Conservation (phyloP, 192 early-diverging fungal genomes). For the Spinellus fusiger region DNA sequence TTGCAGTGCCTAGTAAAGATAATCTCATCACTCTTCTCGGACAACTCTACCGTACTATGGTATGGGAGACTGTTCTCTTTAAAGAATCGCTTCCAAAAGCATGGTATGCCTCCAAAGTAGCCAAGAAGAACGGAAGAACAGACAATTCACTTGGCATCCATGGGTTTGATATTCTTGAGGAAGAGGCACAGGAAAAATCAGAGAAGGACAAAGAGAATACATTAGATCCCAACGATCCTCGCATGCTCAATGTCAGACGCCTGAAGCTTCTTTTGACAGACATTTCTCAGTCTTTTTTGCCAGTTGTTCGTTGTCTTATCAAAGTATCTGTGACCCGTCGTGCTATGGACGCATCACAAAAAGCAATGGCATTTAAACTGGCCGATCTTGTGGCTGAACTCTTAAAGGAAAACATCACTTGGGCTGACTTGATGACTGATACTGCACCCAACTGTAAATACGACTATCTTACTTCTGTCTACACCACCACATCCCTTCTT, state of each 20-base stretch:
- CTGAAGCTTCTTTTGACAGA: constrained; percentile 62
- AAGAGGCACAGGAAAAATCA: too few species aligned
- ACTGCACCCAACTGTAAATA: constrained; percentile 30
- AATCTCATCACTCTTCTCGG: constrained; percentile 47
- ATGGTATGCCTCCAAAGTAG: constrained; percentile 58
- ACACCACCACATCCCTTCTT: constrained; percentile 47
- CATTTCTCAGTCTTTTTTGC: constrained; percentile 55
- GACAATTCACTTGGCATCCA: neutral
- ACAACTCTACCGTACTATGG: constrained; percentile 55
- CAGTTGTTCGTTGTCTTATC: constrained; percentile 60
- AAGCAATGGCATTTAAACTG: constrained; percentile 48
- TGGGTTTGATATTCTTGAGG: neutral
- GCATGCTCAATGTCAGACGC: constrained; percentile 59
- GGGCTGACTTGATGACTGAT: neutral
- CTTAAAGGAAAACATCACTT: constrained; percentile 47
- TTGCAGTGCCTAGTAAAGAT: constrained; percentile 39
- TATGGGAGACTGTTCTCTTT: constrained; percentile 59
- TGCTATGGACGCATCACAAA: constrained; percentile 39
- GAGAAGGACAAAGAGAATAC: constrained; percentile 6
- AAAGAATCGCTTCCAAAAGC: constrained; percentile 52
- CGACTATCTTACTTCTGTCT: constrained; percentile 51
- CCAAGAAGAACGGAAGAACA: neutral
- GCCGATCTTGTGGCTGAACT: constrained; percentile 52
- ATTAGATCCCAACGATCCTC: constrained; percentile 38
- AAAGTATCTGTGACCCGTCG: constrained; percentile 56